These are phyloP conservation scores for Allium sativum DNA, from an alignment of 106 monocot species.

Conservation along the genomic window DNA sequence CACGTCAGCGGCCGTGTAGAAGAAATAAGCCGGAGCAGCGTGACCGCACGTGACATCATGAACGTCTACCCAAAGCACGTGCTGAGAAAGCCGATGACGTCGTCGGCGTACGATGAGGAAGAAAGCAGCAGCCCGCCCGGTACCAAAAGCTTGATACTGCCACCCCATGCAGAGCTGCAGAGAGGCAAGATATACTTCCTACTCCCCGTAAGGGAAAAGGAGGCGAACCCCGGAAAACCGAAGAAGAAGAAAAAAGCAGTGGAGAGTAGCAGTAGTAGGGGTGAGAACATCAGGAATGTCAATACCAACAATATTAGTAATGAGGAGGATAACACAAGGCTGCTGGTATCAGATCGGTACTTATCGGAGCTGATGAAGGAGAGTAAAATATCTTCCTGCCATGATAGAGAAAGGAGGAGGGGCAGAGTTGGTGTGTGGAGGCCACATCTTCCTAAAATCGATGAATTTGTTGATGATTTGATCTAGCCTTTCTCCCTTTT, in stretches of 20 bases:
- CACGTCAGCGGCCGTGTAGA: slow-evolving; percentile 81
- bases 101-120: slow-evolving; percentile 11
- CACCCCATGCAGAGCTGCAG: slow-evolving; percentile 70
- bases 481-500: not conserved
- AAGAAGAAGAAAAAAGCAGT: slow-evolving; percentile 10
- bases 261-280: slow-evolving; percentile 19
- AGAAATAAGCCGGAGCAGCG: slow-evolving; percentile 49
- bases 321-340: slow-evolving; percentile 14
- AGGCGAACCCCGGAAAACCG: not conserved
- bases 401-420: slow-evolving; percentile 32
- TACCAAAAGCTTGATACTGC: slow-evolving; percentile 25
- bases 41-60: slow-evolving; percentile 63
- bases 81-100: slow-evolving; percentile 47
- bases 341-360: slow-evolving; percentile 48
- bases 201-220: slow-evolving; percentile 21
- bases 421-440: slow-evolving; percentile 75
- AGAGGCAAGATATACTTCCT: slow-evolving; percentile 90
- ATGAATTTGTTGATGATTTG: slow-evolving; percentile 29
- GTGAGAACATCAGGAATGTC: not conserved
- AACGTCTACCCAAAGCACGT: slow-evolving; percentile 79
- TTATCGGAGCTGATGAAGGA: slow-evolving; percentile 29
- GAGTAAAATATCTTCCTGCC: slow-evolving; percentile 36
- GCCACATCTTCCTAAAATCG: slow-evolving; percentile 80
- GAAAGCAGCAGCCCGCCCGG: not conserved
- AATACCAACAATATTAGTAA: not conserved